phyloP scores from a whole-genome alignment of 805 yeast species.

The Babjeviella inositovora region DNA sequence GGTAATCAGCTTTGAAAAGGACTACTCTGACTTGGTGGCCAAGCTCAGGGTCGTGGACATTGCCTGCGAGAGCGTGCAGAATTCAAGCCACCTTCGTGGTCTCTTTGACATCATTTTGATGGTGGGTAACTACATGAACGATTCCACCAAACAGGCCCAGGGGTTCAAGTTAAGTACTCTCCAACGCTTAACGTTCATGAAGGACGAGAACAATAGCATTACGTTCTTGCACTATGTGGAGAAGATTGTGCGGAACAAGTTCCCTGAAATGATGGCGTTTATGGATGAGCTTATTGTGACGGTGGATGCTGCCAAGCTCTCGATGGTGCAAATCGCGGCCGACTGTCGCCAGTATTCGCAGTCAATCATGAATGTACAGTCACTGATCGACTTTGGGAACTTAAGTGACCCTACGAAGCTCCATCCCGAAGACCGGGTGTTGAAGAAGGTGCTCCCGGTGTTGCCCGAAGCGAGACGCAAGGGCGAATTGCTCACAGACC shows the following conservation, averaged over 20 bases:
- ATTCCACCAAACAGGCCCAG: constrained; percentile 42
- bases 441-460: constrained; percentile 33
- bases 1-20: constrained; percentile 42
- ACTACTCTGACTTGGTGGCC: constrained; percentile 40
- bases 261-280: constrained; percentile 47
- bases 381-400: constrained; percentile 42
- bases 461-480: constrained; percentile 38
- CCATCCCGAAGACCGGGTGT: constrained; percentile 52
- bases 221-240: constrained; percentile 68
- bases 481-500: constrained; percentile 31
- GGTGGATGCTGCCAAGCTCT: constrained; percentile 36
- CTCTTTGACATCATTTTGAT: constrained; percentile 53
- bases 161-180: constrained; percentile 62
- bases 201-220: constrained; percentile 51
- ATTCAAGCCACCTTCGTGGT: constrained; percentile 35
- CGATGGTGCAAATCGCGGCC: constrained; percentile 42
- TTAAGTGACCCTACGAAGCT: constrained; percentile 44
- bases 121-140: constrained; percentile 73
- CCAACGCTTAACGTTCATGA: constrained; percentile 55
- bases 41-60: constrained; percentile 44
- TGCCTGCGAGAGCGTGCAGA: constrained; percentile 34
- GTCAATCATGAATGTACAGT: constrained; percentile 30
- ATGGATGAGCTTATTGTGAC: constrained; percentile 41
- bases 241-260: constrained; percentile 43
- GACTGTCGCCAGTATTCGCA: constrained; percentile 42